Evolutionary conservation across 176 grass and related monocot species (phyloP).

Genomic region (Rhipidocladum racemiflorum): DNA sequence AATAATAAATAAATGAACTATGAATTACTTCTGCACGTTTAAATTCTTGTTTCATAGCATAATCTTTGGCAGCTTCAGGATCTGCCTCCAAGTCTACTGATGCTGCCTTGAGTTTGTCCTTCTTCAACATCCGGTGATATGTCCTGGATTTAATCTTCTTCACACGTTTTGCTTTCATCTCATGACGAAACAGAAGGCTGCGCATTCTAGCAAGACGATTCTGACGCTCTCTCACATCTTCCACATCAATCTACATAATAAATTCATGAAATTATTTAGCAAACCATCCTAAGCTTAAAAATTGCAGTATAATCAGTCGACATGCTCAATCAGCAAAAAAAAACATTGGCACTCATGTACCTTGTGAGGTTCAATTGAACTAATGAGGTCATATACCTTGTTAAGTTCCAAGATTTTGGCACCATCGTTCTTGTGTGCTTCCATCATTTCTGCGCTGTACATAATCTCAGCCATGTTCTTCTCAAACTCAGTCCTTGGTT

Average conservation of each 20-base stretch:
- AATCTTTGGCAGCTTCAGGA: conserved; percentile 67
- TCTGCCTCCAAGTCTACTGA: conserved; percentile 65
- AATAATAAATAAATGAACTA: background rate
- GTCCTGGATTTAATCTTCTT: conserved; percentile 99
- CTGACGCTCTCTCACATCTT: conserved; percentile 76
- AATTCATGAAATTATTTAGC: conserved; percentile 29
- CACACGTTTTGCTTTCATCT: conserved; percentile 87
- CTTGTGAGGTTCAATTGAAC: conserved; percentile 1
- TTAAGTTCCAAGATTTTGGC: conserved; percentile 91
- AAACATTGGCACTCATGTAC: background rate
- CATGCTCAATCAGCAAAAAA: background rate
- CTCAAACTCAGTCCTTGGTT: conserved; percentile 74
- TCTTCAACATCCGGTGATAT: conserved; percentile 90
- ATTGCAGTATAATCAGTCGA: background rate
- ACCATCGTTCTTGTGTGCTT: conserved; percentile 84
- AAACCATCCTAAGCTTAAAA: conserved; percentile 6
- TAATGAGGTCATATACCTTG: conserved; percentile 47
- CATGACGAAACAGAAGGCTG: conserved; percentile 94
- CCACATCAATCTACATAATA: conserved; percentile 56
- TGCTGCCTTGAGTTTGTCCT: conserved; percentile 62
- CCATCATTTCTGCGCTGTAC: conserved; percentile 46
- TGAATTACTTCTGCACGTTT: conserved; percentile 79
- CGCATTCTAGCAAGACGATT: conserved; percentile 92
- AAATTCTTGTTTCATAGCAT: conserved; percentile 75
- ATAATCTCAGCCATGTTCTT: conserved; percentile 65